Base-by-base conservation (phyloP, 2,329 filamentous ascomycete genomes). In the Cercospora sp. region DNA sequence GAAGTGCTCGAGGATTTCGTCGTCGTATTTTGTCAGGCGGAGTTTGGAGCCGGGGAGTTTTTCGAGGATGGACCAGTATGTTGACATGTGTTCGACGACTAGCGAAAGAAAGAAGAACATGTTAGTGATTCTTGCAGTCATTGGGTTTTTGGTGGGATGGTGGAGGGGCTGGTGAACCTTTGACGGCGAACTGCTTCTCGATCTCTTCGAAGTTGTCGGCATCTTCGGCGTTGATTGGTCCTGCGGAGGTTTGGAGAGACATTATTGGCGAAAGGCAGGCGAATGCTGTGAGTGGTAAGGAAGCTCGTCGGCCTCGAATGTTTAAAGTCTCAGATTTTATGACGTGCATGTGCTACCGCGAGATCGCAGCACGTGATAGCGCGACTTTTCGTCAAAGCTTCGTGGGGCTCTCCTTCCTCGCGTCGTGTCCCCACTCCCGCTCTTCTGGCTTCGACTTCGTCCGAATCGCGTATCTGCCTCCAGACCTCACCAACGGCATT, bases 121-220 rank as follows among this genome's bases (percentile, higher is more conserved):
- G 36, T 42, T 42, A 42, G 36, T 36, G 36, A 1, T 39, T 39
- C 3, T 6, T 16, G 36, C 13, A 39, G 5, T 2, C 0, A n/a
- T n/a, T 39, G 36, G 36, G 33, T 6, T 36, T 36, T 36, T 36
- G 33, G 12, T 10, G 28, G 31, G 13, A 16, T 36, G 33, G 13
- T 39, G 36, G 36, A 42, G 16, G 36, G 36, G 36, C 16, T 59
- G 59, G 67, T 77, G 57, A 76, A 93, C 91, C 91, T 85, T 98
- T 98, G 76, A 99, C 95, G 31, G 95, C 95, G 77, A 99, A 99
- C 81, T 98, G 95, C 86, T 97, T 97, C 87, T 99, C 95, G 79
- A 99, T 97, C 92, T 79, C 78, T 66, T 79, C 78, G 63, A 75
- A 78, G 81, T 92, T 92, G 77, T 90, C 87, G 39, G 88, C 87